These are phyloP conservation scores for Colletotrichum aenigma DNA, from an alignment of 2,329 filamentous ascomycete species.

Conservation along the genomic window DNA sequence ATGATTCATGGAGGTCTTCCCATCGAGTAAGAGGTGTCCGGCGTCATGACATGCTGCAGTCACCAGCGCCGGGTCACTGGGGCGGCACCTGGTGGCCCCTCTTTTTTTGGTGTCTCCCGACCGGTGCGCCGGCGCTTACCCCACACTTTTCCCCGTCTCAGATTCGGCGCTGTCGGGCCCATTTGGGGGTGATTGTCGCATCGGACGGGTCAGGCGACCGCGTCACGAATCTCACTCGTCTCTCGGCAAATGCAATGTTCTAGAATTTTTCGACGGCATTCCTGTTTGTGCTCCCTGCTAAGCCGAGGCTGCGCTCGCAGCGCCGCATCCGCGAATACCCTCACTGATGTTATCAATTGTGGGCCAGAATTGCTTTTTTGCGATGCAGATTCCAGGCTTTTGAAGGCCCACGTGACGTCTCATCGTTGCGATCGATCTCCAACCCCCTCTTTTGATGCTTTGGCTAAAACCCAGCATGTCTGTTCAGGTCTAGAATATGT, in stretches of 20 bases:
- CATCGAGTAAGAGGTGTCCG: not conserved
- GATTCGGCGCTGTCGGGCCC: slow-evolving; percentile 6
- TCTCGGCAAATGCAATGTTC: not conserved
- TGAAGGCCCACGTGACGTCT: not conserved
- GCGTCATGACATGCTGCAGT: not conserved
- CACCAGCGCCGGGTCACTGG: slow-evolving; percentile 15
- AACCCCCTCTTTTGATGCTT: not conserved
- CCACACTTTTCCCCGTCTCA: not conserved
- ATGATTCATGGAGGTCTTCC: not conserved
- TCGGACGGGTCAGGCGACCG: not conserved
- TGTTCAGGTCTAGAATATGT: rapidly evolving
- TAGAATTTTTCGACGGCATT: not conserved
- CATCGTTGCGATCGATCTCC: not conserved
- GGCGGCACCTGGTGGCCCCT: slow-evolving; percentile 8
- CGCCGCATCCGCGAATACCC: not conserved
- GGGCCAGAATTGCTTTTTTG: not conserved
- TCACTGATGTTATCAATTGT: not conserved
- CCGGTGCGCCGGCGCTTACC: slow-evolving; percentile 13
- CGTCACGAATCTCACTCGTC: not conserved
- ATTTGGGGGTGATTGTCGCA: not conserved
- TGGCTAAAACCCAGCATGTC: not conserved
- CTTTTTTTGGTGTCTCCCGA: not conserved
- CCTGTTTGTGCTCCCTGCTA: not conserved
- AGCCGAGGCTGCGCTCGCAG: not conserved
- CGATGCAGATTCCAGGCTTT: not conserved